These are phyloP conservation scores for Erysimum cheiri DNA, from an alignment of 441 rosid species.

Conservation along the genomic window DNA sequence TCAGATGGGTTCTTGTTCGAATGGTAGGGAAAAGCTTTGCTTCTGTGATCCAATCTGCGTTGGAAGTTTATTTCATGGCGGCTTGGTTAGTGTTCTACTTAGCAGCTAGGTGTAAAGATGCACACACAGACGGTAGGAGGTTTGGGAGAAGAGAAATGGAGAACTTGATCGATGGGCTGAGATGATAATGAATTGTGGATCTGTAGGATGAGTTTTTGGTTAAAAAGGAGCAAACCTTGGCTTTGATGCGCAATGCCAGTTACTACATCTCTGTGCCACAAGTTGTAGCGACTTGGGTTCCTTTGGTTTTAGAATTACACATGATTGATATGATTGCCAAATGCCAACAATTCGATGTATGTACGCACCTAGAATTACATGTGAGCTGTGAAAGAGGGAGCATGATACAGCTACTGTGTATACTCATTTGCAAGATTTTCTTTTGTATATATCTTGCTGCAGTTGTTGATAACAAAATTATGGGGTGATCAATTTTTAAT, in stretches of 20 bases:
- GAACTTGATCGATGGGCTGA: slow-evolving; percentile 68
- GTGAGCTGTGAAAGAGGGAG: slow-evolving; percentile 45
- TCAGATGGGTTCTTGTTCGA: slow-evolving; percentile 60
- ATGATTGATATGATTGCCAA: slow-evolving; percentile 38
- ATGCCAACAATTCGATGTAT: slow-evolving; percentile 37
- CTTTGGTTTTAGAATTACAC: slow-evolving; percentile 42
- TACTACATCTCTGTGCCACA: slow-evolving; percentile 45
- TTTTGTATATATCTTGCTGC: slow-evolving; percentile 67
- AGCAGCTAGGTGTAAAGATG: slow-evolving; percentile 75
- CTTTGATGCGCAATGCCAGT: slow-evolving; percentile 39
- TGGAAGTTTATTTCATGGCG: slow-evolving; percentile 89
- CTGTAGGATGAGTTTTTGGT: slow-evolving; percentile 30
- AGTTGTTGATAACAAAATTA: slow-evolving; percentile 47
- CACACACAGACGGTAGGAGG: slow-evolving; percentile 63
- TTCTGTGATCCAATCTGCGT: slow-evolving; percentile 60
- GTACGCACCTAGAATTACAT: slow-evolving; percentile 39
- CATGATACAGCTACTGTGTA: slow-evolving; percentile 44
- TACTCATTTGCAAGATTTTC: slow-evolving; percentile 56
- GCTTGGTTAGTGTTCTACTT: slow-evolving; percentile 91
- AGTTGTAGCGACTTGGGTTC: slow-evolving; percentile 51
- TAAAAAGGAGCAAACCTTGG: slow-evolving; percentile 43
- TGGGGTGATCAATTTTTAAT: slow-evolving; percentile 8
- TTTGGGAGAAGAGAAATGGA: slow-evolving; percentile 89
- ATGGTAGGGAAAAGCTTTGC: slow-evolving; percentile 66
- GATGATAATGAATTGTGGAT: slow-evolving; percentile 51